Percentiles rank a stretch among this genome's conserved stretches.
These are phyloP conservation scores for Tripterygium wilfordii DNA, from an alignment of 177 flowering plant genomes.

Conservation along the genomic window DNA sequence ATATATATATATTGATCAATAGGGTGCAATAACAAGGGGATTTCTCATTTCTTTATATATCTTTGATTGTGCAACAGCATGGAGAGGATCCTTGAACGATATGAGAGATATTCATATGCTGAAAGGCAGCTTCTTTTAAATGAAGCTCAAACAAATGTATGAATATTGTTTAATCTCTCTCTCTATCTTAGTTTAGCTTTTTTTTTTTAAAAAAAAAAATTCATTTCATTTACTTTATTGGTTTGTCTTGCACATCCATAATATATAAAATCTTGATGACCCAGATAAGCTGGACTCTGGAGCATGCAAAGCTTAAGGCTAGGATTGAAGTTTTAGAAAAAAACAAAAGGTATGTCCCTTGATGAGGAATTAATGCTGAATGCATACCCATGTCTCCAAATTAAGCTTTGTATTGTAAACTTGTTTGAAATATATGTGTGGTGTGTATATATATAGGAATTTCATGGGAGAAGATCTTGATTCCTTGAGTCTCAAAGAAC, in stretches of 20 bases:
- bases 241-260: too few relatives aligned
- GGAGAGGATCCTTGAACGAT: constrained; percentile 42
- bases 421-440: too few relatives aligned
- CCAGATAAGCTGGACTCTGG: constrained; percentile 39
- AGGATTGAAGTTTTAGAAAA: constrained; percentile 41
- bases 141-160: constrained; percentile 27
- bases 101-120: constrained; percentile 36
- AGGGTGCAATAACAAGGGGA: too few relatives aligned
- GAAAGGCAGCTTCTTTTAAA: constrained; percentile 31
- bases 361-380: too few relatives aligned
- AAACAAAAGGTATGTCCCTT: constrained; percentile 28
- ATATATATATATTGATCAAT: not conserved
- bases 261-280: not conserved
- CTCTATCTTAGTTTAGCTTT: too few relatives aligned
- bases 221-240: too few relatives aligned
- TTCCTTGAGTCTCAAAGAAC: constrained; percentile 40
- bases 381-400: too few relatives aligned
- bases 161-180: not conserved
- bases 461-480: constrained; percentile 58
- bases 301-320: constrained; percentile 50
- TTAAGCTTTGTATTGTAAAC: too few relatives aligned
- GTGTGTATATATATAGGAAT: constrained; percentile 29
- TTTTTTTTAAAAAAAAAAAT: too few relatives aligned
- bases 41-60: too few relatives aligned
- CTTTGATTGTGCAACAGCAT: constrained; percentile 53